Evolutionary conservation across 2,329 filamentous ascomycete genomes (phyloP), one percentile per base, ranked within the genome.

Genomic region (Endothia cerciana): DNA sequence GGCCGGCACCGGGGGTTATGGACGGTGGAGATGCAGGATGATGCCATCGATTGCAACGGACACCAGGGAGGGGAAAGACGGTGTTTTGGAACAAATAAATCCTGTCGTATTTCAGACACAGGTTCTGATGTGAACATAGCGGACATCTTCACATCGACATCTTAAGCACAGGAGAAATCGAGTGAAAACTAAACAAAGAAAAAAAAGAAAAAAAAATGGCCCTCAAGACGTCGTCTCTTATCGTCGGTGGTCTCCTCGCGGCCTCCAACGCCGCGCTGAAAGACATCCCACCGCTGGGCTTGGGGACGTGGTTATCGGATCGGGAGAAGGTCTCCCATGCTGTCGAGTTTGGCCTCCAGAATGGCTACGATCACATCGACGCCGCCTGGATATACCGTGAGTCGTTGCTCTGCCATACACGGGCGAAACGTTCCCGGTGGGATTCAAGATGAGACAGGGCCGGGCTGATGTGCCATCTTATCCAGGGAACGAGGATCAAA

Each of bases 401-500:
- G 65, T 60, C 33, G n/a, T 22, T 38, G 30, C 53, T 36, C 15
- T 38, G 2, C n/a, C n/a, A n/a, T n/a, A n/a, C n/a, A n/a, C n/a
- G n/a, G n/a, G 17, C 8, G 40, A 17, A 43, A 43, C 8, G 40
- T 47, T 47, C 43, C 17, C 47, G n/a, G 7, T 11, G n/a, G 10
- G 5, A 51, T 22, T 22, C 2, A 51, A 22, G 4, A 11, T 19
- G 25, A n/a, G 47, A n/a, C n/a, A n/a, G n/a, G n/a, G n/a, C n/a
- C n/a, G 33, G 33, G 33, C 33, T 36, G 33, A 36, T 36, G 2
- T 3, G 2, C 3, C 22, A 38, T 4, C 25, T 25, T 38, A 13
- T 17, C 3, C 22, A 77, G 76, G 68, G 25, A 77, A 86, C 69
- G 86, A 85, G 41, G 82, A 83, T 22, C 74, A 83, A 65, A 77